Evolutionary conservation across 1,284 basidiomycete genomes (phyloP).

Genomic region (Ustilago bromivora): DNA sequence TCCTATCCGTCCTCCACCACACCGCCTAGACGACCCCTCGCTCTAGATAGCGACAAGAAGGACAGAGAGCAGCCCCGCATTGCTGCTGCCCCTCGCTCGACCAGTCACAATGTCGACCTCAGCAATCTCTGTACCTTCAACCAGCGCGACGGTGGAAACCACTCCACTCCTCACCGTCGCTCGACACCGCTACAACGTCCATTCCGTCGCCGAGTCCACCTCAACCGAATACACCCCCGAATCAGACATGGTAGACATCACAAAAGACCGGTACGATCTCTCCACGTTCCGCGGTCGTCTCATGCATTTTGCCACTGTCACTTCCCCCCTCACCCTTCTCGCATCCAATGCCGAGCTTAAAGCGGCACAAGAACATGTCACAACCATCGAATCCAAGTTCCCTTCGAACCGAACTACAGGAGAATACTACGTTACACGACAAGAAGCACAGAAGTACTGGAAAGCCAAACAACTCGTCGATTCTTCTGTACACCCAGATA

Average conservation of each 20-base stretch:
- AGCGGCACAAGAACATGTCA: slow-evolving; percentile 44
- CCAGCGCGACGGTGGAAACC: slow-evolving; percentile 16
- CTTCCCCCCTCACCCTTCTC: slow-evolving; percentile 73
- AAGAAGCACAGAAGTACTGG: slow-evolving; percentile 56
- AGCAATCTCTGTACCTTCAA: slow-evolving; percentile 14
- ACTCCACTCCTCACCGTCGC: slow-evolving; percentile 33
- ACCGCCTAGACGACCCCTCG: background rate
- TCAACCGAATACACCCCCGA: slow-evolving; percentile 18
- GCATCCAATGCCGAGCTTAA: slow-evolving; percentile 65
- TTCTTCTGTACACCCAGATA: slow-evolving; percentile 72
- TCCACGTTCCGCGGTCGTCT: slow-evolving; percentile 70
- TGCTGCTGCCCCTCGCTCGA: background rate
- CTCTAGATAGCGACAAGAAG: background rate
- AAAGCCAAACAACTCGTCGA: slow-evolving; percentile 63
- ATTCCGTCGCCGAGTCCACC: slow-evolving; percentile 29
- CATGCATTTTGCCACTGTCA: slow-evolving; percentile 73
- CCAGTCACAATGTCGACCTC: slow-evolving; percentile 20
- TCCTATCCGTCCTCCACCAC: background rate
- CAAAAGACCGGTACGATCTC: slow-evolving; percentile 49
- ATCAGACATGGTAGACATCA: slow-evolving; percentile 41
- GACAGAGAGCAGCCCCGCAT: background rate
- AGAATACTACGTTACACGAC: slow-evolving; percentile 27
- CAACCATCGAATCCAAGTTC: slow-evolving; percentile 37
- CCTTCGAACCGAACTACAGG: slow-evolving; percentile 33
- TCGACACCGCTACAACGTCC: slow-evolving; percentile 27